A percentile compares a stretch with the other conserved stretches of the same genome.
Conservation (phyloP, 805 yeast genomes). For the Kodamaea neixiangensis region DNA sequence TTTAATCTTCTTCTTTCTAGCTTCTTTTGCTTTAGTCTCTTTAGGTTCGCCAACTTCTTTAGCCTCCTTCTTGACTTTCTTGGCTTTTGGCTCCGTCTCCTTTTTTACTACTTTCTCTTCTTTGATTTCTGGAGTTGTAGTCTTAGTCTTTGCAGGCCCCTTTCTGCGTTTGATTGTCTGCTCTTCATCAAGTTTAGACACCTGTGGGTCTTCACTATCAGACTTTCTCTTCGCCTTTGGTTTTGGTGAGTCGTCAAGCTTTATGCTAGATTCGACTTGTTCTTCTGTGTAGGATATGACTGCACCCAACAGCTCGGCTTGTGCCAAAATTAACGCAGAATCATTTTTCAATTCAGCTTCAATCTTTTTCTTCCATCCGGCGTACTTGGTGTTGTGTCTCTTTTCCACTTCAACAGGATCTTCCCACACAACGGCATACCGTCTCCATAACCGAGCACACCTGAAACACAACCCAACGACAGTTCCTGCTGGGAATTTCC, state of each 20-base stretch:
- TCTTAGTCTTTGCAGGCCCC: constrained; percentile 8
- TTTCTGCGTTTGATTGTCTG: constrained; percentile 1
- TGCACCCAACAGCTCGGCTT: constrained; percentile 41
- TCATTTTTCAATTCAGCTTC: constrained; percentile 73
- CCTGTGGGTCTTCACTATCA: background rate
- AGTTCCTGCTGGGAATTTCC: constrained; percentile 20
- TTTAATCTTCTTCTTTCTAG: constrained; percentile 6
- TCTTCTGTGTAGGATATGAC: constrained; percentile 21
- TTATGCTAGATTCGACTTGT: background rate
- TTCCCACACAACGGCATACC: constrained; percentile 88
- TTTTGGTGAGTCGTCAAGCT: constrained; percentile 3
- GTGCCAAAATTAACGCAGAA: constrained; percentile 51
- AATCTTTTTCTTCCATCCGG: constrained; percentile 58
- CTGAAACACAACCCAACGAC: constrained; percentile 73
- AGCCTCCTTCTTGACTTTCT: constrained; percentile 9
- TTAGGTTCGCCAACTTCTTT: constrained; percentile 3
- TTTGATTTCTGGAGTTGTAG: constrained; percentile 11
- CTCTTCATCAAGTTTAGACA: constrained; percentile 1
- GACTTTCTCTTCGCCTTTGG: constrained; percentile 3
- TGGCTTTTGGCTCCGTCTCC: background rate
- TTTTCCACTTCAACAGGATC: constrained; percentile 67
- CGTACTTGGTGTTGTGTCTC: constrained; percentile 40
- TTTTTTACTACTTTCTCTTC: background rate
- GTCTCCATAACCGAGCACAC: constrained; percentile 89
- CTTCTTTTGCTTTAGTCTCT: constrained; percentile 4